phyloP scores from a whole-genome alignment of 495 filamentous ascomycete species.

The Extremus antarcticus region DNA sequence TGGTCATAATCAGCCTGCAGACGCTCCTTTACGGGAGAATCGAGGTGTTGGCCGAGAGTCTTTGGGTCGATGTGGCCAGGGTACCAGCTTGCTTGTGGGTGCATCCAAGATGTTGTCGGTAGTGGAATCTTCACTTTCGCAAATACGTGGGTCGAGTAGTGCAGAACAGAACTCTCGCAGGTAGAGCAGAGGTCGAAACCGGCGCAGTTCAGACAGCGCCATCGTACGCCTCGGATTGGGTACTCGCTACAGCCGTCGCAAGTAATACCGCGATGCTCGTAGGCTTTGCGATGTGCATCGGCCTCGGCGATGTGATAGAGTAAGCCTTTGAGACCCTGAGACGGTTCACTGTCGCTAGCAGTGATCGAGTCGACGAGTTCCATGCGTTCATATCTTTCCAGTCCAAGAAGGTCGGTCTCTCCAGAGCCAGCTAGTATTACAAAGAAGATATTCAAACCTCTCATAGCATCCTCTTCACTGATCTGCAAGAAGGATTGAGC shows the following conservation, averaged over 20 bases:
- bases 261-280: constrained; percentile 85
- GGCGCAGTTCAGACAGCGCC: constrained; percentile 27
- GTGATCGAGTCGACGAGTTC: constrained; percentile 8
- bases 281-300: constrained; percentile 69
- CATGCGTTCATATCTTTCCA: too few relatives aligned
- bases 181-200: constrained; percentile 79
- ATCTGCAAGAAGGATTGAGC: too few relatives aligned
- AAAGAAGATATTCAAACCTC: too few relatives aligned
- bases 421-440: too few relatives aligned
- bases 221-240: constrained; percentile 62
- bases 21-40: constrained; percentile 48
- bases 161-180: constrained; percentile 57
- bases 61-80: constrained; percentile 62
- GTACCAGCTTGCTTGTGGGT: constrained; percentile 76
- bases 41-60: constrained; percentile 51
- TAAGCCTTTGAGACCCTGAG: constrained; percentile 30
- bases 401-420: too few relatives aligned
- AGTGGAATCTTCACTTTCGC: constrained; percentile 78
- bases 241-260: constrained; percentile 79
- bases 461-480: too few relatives aligned
- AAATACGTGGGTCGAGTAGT: constrained; percentile 89
- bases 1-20: constrained; percentile 64
- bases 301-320: constrained; percentile 46
- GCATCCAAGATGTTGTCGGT: constrained; percentile 53
- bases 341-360: constrained; percentile 27